Evolutionary conservation across 2,329 filamentous ascomycete species (phyloP).

Genomic region (Tolypocladium nubicola): DNA sequence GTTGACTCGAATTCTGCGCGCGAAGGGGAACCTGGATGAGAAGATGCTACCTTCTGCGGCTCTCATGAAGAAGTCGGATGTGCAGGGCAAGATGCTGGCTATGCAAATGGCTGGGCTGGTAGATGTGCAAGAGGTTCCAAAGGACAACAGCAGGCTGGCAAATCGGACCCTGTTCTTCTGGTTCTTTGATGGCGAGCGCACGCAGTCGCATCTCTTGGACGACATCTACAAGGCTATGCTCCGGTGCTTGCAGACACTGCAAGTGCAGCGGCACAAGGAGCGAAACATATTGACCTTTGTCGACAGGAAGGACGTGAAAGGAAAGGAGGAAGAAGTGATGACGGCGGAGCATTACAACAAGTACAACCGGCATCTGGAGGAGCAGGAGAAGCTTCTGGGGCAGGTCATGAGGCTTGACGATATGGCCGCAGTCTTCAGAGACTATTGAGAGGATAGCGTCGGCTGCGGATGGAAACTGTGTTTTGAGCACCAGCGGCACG

Average conservation of each 20-base stretch:
- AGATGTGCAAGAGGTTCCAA: slow-evolving; percentile 88
- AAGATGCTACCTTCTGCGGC: slow-evolving; percentile 73
- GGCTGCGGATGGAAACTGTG: not conserved
- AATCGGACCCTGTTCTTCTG: slow-evolving; percentile 83
- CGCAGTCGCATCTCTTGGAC: slow-evolving; percentile 60
- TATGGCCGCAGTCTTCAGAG: slow-evolving; percentile 70
- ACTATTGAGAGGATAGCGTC: slow-evolving; percentile 47
- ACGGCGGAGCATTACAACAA: slow-evolving; percentile 60
- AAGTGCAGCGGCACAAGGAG: slow-evolving; percentile 62
- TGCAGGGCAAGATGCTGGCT: slow-evolving; percentile 72
- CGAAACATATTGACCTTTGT: slow-evolving; percentile 69
- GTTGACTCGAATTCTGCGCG: slow-evolving; percentile 73
- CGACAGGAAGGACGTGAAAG: slow-evolving; percentile 76
- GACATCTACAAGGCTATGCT: slow-evolving; percentile 86
- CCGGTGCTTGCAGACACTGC: slow-evolving; percentile 69
- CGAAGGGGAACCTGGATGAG: slow-evolving; percentile 90
- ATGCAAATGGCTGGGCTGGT: slow-evolving; percentile 82
- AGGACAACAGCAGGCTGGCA: slow-evolving; percentile 71
- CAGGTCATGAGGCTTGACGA: slow-evolving; percentile 79
- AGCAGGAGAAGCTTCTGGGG: slow-evolving; percentile 64
- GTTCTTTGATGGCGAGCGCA: slow-evolving; percentile 74
- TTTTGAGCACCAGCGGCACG: not conserved
- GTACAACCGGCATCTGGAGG: slow-evolving; percentile 46
- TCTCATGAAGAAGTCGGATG: slow-evolving; percentile 74
- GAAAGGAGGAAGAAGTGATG: slow-evolving; percentile 72